These are phyloP conservation scores for Pseudogymnoascus sp. DNA, from an alignment of 2,329 filamentous ascomycete genomes.

Conservation along the genomic window DNA sequence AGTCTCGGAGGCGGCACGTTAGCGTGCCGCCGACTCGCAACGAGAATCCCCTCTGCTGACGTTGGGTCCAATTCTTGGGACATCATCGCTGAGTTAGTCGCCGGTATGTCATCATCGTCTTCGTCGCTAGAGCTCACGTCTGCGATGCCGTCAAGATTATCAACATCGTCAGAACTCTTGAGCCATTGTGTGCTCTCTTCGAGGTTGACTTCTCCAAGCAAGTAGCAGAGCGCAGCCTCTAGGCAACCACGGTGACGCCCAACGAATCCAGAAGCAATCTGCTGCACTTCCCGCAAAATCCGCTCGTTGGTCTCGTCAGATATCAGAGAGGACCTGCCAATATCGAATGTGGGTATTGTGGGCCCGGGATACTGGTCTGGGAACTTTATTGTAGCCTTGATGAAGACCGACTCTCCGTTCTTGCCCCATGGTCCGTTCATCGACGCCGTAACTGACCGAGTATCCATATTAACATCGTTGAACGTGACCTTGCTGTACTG, in stretches of 20 bases:
- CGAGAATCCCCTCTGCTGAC: conserved; percentile 43
- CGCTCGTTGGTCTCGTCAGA: conserved; percentile 44
- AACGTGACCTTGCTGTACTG: conserved; percentile 57
- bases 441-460: conserved; percentile 49
- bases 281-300: conserved; percentile 47
- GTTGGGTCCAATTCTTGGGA: conserved; percentile 52
- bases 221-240: conserved; percentile 52
- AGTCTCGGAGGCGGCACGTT: conserved; percentile 49
- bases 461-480: conserved; percentile 57
- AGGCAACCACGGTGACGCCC: conserved; percentile 53
- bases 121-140: conserved; percentile 82
- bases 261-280: conserved; percentile 48
- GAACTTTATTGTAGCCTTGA: conserved; percentile 54
- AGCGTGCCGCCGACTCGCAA: conserved; percentile 40
- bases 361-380: conserved; percentile 50
- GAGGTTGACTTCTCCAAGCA: conserved; percentile 55
- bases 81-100: conserved; percentile 41
- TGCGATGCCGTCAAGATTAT: conserved; percentile 44
- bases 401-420: conserved; percentile 48
- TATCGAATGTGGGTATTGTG: conserved; percentile 48
- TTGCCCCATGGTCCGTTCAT: conserved; percentile 57
- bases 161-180: conserved; percentile 53
- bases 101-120: conserved; percentile 47
- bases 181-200: conserved; percentile 53
- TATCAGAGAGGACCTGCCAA: conserved; percentile 57